Conservation (phyloP, 2,329 filamentous ascomycete species). For the Boeremia exigua region DNA sequence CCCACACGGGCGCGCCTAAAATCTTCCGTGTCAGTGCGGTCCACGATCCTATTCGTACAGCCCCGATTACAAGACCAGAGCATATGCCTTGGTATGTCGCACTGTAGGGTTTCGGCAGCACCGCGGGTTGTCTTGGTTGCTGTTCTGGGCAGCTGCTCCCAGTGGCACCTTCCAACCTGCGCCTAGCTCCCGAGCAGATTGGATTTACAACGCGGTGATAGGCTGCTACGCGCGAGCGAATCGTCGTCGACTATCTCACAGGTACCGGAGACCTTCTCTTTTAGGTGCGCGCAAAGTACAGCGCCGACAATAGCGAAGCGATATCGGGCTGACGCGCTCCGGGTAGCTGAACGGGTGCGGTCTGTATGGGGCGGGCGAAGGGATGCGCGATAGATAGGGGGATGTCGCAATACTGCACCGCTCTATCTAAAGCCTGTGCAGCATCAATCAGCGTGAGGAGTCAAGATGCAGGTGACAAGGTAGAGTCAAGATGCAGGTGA, state of each 20-base stretch:
- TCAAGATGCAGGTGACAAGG: slow-evolving; percentile 5
- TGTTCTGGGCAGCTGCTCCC: slow-evolving; percentile 25
- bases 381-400: slow-evolving; percentile 14
- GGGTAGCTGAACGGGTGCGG: not conserved
- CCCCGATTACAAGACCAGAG: slow-evolving; percentile 14
- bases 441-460: slow-evolving; percentile 2
- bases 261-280: slow-evolving; percentile 15
- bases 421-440: slow-evolving; percentile 5
- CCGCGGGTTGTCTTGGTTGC: slow-evolving; percentile 13
- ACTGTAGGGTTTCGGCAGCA: slow-evolving; percentile 17
- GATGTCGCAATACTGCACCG: slow-evolving; percentile 11
- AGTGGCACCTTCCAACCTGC: slow-evolving; percentile 40
- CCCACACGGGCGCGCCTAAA: slow-evolving; percentile 9
- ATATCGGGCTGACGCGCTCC: slow-evolving; percentile 24
- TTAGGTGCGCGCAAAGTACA: slow-evolving; percentile 1
- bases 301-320: slow-evolving; percentile 17
- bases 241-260: slow-evolving; percentile 23
- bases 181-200: slow-evolving; percentile 28
- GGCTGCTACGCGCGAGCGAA: slow-evolving; percentile 24
- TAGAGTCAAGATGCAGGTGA: slow-evolving; percentile 8
- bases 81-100: slow-evolving; percentile 11
- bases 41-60: slow-evolving; percentile 7
- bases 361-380: not conserved
- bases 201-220: slow-evolving; percentile 22
- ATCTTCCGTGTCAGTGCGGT: slow-evolving; percentile 3